Conservation (phyloP, 495 filamentous ascomycete species). For the Bryoglossum gracile region DNA sequence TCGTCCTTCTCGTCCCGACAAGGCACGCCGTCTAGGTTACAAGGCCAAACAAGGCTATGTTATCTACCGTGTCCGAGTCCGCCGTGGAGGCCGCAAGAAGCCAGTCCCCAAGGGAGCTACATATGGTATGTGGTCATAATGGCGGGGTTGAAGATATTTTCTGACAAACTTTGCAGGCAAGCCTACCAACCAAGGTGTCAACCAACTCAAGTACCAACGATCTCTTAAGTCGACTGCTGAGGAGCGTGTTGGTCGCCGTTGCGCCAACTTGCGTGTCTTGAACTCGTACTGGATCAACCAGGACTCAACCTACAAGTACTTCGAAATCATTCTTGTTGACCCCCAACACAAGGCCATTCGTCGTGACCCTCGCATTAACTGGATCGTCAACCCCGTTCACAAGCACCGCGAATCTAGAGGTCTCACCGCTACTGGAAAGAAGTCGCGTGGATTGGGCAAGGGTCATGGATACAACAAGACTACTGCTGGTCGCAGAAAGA, state of each 20-base stretch:
- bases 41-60: slow-evolving; percentile 99
- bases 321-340: slow-evolving; percentile 98
- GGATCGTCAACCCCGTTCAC: slow-evolving; percentile 99
- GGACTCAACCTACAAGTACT: slow-evolving; percentile 99
- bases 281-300: slow-evolving; percentile 99
- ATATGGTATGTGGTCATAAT: slow-evolving; percentile 59
- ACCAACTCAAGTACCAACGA: slow-evolving; percentile 99
- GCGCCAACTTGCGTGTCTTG: slow-evolving; percentile 95
- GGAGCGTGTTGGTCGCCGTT: slow-evolving; percentile 98
- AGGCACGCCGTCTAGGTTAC: slow-evolving; percentile 99
- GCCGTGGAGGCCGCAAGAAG: slow-evolving; percentile 94
- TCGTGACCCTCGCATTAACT: slow-evolving; percentile 98
- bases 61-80: slow-evolving; percentile 97
- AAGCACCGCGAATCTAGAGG: slow-evolving; percentile 99
- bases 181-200: slow-evolving; percentile 99
- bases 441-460: slow-evolving; percentile 97
- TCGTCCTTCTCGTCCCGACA: slow-evolving; percentile 96
- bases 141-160: not conserved
- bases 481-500: slow-evolving; percentile 88
- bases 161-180: slow-evolving; percentile 56
- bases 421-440: slow-evolving; percentile 97
- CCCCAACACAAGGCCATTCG: slow-evolving; percentile 99
- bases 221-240: slow-evolving; percentile 94
- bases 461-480: slow-evolving; percentile 99
- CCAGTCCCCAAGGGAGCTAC: slow-evolving; percentile 97